Base-by-base conservation (phyloP, 192 early-diverging fungal genomes). In the Entophlyctis helioformis region DNA sequence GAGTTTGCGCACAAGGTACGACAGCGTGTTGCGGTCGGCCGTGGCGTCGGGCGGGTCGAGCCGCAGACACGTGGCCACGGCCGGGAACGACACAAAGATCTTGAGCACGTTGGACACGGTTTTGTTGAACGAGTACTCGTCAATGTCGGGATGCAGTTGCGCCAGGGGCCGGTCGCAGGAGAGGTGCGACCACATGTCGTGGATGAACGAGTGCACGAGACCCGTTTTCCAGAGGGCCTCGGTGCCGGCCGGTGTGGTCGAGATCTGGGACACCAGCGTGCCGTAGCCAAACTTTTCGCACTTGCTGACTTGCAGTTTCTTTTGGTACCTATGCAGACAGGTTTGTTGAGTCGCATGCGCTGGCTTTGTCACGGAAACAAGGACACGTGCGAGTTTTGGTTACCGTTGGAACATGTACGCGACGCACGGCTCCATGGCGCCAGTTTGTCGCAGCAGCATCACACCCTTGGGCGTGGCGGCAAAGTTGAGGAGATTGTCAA, bases 221-320 rank as follows among this genome's bases (percentile, higher is more conserved):
- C 61, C 57, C 6, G 63, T 51, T 31, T 54, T 42, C 36, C 42
- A 57, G 18, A 74, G 48, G 2, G 71, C 66, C 20, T 56, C 44
- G 60, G 69, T 66, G 1, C 71, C 71, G 20, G 57, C 33, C 25
- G 41, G 29, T 6, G 71, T 69, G 3, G 62, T 58, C 3, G 57
- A 57, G 23, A 74, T 51, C 51, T 74, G 71, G 5, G 66, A 69
- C 3, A 69, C 64, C 6, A 74, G 56, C 1, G 62, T 58, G 8
- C 71, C 71, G 48, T 74, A 74, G 15, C 71, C 71, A 61, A 74
- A 74, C 45, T 69, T 68, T 45, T 74, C 71, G 44, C 71, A 63
- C 25, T 63, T 41, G 44, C 59, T 62, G 36, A 74, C 71, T 54
- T 69, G 64, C 49, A 69, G 50, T 36, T 69, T 74, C 27, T 74